Evolutionary conservation across 768 basidiomycete species (phyloP), one percentile per base, ranked within the genome.

Genomic region (Rossbeevera mucosa): DNA sequence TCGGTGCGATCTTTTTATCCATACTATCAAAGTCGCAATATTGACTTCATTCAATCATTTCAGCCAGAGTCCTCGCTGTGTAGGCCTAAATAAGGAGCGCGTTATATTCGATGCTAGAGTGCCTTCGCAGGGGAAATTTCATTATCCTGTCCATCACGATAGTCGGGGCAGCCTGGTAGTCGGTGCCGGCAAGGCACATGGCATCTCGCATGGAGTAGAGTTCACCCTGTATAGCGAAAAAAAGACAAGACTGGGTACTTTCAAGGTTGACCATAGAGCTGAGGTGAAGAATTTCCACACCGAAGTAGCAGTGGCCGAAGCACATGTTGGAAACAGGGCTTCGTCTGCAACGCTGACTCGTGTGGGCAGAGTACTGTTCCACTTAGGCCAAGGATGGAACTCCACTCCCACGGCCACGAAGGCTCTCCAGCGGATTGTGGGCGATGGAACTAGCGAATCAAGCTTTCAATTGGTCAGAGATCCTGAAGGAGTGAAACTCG

Each of bases 41-140:
- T 18, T 58, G 4, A 55, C 22, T 9, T 18, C 0, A 11, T 45
- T 13, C 4, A 22, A 38, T 18, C 26, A 3, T 2, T 47, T 28
- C 33, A 70, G 64, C 5, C 69, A 70, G 45, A 55, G 50, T 47
- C 70, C 70, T 6, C 66, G 57, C 6, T 70, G 67, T 20, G 63
- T 64, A 50, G 69, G 69, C 5, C 0, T 26, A n/a, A 28, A 65
- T 33, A 55, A 41, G 20, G 22, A 52, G 31, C 64, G 63, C 6
- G 41, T 56, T 26, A 44, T 68, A 20, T 69, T 70, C 41, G 44
- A 65, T 42, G 33, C 51, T n/a, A 60, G 57, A 44, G 44, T 53
- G 7, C 36, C 56, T 11, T 54, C 45, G 14, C 47, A 47, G 8
- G 33, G 52, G 24, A 47, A 45, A 8, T 46, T 53, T 31, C 50